These are phyloP conservation scores for Trichoderma sp. DNA, from an alignment of 2,329 filamentous ascomycete species.

Conservation along the genomic window DNA sequence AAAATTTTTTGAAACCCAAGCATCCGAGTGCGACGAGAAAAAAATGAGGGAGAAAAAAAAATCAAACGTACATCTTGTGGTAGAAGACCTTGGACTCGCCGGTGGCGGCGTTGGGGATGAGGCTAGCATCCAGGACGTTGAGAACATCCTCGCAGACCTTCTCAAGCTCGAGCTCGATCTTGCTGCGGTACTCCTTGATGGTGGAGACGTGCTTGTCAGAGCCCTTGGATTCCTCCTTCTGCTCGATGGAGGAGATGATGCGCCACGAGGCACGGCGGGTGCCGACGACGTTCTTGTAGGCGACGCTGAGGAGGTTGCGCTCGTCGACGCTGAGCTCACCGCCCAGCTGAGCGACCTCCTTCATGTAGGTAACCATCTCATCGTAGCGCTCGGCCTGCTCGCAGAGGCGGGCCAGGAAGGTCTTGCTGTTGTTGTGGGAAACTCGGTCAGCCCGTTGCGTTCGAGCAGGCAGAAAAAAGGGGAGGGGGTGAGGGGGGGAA, in stretches of 20 bases:
- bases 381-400: constrained; percentile 99
- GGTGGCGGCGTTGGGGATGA: constrained; percentile 93
- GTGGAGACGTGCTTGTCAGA: constrained; percentile 89
- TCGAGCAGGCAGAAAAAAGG: not conserved
- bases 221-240: constrained; percentile 99
- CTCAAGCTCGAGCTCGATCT: constrained; percentile 97
- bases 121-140: constrained; percentile 84
- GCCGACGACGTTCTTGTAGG: constrained; percentile 99
- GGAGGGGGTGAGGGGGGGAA: not conserved
- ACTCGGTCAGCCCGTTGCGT: constrained; percentile 14
- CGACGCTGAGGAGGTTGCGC: constrained; percentile 96
- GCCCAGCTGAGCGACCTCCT: constrained; percentile 92
- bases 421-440: constrained; percentile 69
- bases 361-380: constrained; percentile 99
- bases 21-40: not conserved
- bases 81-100: constrained; percentile 99
- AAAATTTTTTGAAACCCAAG: not conserved
- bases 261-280: constrained; percentile 98
- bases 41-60: not conserved
- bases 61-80: constrained; percentile 88
- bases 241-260: constrained; percentile 99
- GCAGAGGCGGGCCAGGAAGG: constrained; percentile 98
- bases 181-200: constrained; percentile 96
- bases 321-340: constrained; percentile 89
- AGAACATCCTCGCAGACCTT: constrained; percentile 98